Conservation (phyloP, 805 yeast species). For the Starmerella etchellsii region DNA sequence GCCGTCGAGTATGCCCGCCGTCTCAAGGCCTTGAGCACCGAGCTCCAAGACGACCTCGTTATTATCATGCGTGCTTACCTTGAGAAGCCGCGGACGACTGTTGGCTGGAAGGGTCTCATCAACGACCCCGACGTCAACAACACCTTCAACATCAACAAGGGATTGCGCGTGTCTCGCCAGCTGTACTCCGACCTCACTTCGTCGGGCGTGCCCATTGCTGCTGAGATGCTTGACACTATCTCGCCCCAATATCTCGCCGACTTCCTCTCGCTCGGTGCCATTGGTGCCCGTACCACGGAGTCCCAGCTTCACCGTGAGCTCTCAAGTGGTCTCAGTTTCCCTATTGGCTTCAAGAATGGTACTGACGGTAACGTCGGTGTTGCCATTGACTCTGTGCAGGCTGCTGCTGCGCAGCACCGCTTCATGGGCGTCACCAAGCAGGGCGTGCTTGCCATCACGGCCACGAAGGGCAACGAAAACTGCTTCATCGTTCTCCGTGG, state of each 20-base stretch:
- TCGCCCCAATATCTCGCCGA: conserved; percentile 93
- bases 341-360: conserved; percentile 96
- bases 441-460: conserved; percentile 91
- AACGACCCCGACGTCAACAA: conserved; percentile 93
- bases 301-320: conserved; percentile 95
- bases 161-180: conserved; percentile 74
- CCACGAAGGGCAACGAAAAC: conserved; percentile 89
- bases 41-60: conserved; percentile 61
- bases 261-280: conserved; percentile 86
- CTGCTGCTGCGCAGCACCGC: conserved; percentile 86
- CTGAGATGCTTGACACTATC: conserved; percentile 96
- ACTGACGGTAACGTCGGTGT: conserved; percentile 91
- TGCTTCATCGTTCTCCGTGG: conserved; percentile 94
- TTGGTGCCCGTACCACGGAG: conserved; percentile 98
- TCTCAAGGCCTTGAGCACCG: conserved; percentile 53
- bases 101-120: conserved; percentile 97
- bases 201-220: conserved; percentile 79
- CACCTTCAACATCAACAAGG: conserved; percentile 89
- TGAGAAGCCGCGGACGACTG: conserved; percentile 97
- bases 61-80: conserved; percentile 94
- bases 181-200: conserved; percentile 71
- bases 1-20: conserved; percentile 78
- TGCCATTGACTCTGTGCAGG: conserved; percentile 86
- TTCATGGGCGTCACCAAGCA: conserved; percentile 96
- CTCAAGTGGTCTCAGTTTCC: conserved; percentile 97